These are phyloP conservation scores for Starmerella bacillaris DNA, from an alignment of 805 yeast genomes.

Conservation along the genomic window DNA sequence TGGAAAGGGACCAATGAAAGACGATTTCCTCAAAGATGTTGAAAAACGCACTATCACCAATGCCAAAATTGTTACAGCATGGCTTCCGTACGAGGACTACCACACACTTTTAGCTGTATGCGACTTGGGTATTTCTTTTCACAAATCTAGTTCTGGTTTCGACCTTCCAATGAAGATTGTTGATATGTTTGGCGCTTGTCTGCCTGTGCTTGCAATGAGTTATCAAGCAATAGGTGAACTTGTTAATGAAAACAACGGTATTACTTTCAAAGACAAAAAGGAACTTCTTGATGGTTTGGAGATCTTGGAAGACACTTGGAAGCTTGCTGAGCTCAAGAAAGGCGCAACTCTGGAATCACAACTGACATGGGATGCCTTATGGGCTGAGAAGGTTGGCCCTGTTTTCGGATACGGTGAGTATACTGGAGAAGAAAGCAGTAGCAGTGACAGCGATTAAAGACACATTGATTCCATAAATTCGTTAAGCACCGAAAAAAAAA, in stretches of 20 bases:
- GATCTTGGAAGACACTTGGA: conserved; percentile 20
- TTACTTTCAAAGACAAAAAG: conserved; percentile 29
- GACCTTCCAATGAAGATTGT: conserved; percentile 96
- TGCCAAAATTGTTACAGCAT: conserved; percentile 43
- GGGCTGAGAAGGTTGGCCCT: conserved; percentile 39
- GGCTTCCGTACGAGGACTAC: conserved; percentile 68
- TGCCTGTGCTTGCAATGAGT: conserved; percentile 67
- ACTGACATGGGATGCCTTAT: conserved; percentile 56
- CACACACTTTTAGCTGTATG: conserved; percentile 59
- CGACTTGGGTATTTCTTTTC: conserved; percentile 79
- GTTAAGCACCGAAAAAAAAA: no score
- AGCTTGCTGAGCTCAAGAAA: conserved; percentile 28
- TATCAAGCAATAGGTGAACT: conserved; percentile 68
- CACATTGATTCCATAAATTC: no score
- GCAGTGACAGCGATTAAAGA: conserved; percentile 12
- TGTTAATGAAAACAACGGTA: conserved; percentile 55
- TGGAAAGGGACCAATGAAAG: conserved; percentile 80
- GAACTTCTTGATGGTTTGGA: conserved; percentile 31
- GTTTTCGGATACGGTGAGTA: conserved; percentile 24
- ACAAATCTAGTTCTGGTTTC: conserved; percentile 77
- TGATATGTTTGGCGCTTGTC: conserved; percentile 89
- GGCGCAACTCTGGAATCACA: conserved; percentile 65
- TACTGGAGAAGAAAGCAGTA: conserved; percentile 16
- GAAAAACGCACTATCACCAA: conserved; percentile 28
- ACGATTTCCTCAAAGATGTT: conserved; percentile 33